These are phyloP conservation scores for Climacium dendroides DNA, from an alignment of 225 moss, liverwort and hornwort genomes.

Conservation along the genomic window DNA sequence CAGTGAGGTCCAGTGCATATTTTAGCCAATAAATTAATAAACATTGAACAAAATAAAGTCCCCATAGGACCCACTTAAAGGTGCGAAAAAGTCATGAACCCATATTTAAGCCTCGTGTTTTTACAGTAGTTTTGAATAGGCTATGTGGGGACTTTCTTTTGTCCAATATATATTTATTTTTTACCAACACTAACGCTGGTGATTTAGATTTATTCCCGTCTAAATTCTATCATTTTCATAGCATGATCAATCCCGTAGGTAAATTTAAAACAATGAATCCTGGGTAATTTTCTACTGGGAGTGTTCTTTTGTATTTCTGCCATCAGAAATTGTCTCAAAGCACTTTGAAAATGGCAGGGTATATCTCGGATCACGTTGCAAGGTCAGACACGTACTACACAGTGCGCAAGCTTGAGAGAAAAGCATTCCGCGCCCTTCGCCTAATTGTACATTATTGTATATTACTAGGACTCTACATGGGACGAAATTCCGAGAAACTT, in stretches of 20 bases:
- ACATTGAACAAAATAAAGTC: not conserved
- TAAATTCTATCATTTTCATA: not conserved
- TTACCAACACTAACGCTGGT: not conserved
- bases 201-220: no score
- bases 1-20: not conserved
- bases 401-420: conserved; percentile 15
- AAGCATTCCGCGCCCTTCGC: conserved; percentile 21
- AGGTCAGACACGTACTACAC: conserved; percentile 8
- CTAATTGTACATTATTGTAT: conserved; percentile 28
- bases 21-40: not conserved
- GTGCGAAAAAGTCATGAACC: not conserved
- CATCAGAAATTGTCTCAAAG: not conserved
- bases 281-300: not conserved
- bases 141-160: not conserved
- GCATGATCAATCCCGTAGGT: not conserved
- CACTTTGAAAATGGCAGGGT: conserved; percentile 14
- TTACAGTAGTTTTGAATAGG: not conserved
- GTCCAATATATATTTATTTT: not conserved
- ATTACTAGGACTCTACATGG: conserved; percentile 15
- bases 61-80: not conserved
- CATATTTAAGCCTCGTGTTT: not conserved
- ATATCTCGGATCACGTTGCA: conserved; percentile 26
- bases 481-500: not conserved
- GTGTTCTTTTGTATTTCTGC: not conserved
- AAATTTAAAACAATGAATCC: not conserved